Percentiles rank a stretch among this genome's conserved stretches.
phyloP scores from a whole-genome alignment of 2,329 filamentous ascomycete genomes.

The Penicillium polonicum region DNA sequence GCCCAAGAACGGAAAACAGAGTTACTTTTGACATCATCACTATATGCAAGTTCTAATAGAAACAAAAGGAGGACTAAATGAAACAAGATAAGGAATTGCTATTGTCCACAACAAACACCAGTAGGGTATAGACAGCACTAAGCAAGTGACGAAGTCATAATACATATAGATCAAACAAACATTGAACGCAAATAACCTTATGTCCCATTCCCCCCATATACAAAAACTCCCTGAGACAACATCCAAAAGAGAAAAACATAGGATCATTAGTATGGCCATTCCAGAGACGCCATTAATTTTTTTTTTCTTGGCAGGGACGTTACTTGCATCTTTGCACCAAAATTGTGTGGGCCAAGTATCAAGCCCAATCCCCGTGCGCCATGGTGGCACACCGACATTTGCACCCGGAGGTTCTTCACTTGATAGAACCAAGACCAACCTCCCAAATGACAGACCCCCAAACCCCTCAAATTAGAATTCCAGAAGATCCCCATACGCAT shows the following conservation, averaged over 20 bases:
- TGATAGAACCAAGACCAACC: not conserved
- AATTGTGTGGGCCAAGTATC: not conserved
- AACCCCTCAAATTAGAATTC: constrained; percentile 25
- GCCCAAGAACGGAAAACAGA: not conserved
- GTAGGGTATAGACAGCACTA: constrained; percentile 25
- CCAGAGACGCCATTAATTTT: constrained; percentile 1
- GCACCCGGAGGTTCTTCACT: not conserved
- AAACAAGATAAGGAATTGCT: constrained; percentile 3
- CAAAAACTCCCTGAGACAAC: constrained; percentile 28
- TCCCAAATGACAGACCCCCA: not conserved
- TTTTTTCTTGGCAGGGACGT: constrained; percentile 6
- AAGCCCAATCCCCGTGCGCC: not conserved
- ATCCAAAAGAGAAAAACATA: constrained; percentile 19
- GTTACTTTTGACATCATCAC: not conserved
- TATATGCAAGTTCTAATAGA: constrained; percentile 3
- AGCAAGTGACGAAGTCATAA: constrained; percentile 20
- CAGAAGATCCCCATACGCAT: constrained; percentile 48
- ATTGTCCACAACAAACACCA: constrained; percentile 7
- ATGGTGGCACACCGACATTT: not conserved
- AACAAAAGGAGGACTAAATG: not conserved
- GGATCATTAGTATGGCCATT: constrained; percentile 18
- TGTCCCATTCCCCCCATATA: constrained; percentile 13
- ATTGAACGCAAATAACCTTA: constrained; percentile 4
- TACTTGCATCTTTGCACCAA: constrained; percentile 12
- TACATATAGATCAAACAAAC: constrained; percentile 18